Evolutionary conservation across 2,329 filamentous ascomycete species (phyloP).

Genomic region (Arachnopeziza araneosa): DNA sequence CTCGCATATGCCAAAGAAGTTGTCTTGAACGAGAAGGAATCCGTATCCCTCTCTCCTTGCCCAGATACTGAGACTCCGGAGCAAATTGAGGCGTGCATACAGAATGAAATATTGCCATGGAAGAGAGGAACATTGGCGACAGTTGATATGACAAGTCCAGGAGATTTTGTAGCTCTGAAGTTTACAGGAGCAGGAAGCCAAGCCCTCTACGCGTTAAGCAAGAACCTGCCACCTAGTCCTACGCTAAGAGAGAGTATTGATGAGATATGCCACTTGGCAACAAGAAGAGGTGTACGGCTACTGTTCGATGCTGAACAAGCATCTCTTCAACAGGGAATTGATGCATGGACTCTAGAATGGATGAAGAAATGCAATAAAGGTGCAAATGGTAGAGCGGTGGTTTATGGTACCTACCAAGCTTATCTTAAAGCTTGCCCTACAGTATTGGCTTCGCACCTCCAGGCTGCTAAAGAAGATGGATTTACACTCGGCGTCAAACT

Average conservation of each 20-base stretch:
- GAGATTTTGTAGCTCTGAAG: conserved; percentile 52
- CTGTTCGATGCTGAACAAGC: conserved; percentile 86
- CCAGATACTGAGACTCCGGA: conserved; percentile 44
- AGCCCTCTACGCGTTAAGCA: conserved; percentile 61
- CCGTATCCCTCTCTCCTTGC: conserved; percentile 37
- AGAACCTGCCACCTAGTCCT: conserved; percentile 55
- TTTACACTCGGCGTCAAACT: conserved; percentile 71
- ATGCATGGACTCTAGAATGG: conserved; percentile 72
- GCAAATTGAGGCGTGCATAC: conserved; percentile 35
- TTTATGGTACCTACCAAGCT: conserved; percentile 78
- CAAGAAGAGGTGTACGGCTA: conserved; percentile 62
- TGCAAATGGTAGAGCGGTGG: conserved; percentile 52
- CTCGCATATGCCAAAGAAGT: conserved; percentile 81
- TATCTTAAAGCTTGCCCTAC: conserved; percentile 62
- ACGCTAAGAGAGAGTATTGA: conserved; percentile 66
- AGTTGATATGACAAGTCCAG: conserved; percentile 47
- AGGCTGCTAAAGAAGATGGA: conserved; percentile 48
- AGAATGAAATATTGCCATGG: conserved; percentile 65
- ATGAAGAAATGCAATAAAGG: conserved; percentile 70
- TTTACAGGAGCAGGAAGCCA: conserved; percentile 79
- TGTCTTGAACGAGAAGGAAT: conserved; percentile 56
- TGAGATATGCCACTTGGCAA: conserved; percentile 67
- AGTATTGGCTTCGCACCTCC: conserved; percentile 55
- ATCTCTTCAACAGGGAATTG: conserved; percentile 70
- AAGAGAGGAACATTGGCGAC: conserved; percentile 68